phyloP scores from a whole-genome alignment of 768 basidiomycete genomes.

The Russula virescens region DNA sequence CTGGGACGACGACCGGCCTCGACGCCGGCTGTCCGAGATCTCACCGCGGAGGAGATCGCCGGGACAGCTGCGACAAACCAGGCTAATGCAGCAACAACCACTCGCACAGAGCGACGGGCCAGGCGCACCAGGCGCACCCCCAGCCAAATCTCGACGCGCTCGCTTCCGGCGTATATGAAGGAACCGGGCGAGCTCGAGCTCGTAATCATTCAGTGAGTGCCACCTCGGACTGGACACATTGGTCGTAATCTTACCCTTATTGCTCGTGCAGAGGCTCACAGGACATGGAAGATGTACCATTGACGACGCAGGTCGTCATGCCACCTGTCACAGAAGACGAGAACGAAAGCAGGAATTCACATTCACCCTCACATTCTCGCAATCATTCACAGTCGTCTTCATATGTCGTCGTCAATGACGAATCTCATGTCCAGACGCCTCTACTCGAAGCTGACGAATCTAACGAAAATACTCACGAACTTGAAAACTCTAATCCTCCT shows the following conservation, averaged over 20 bases:
- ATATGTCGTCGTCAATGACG: slow-evolving; percentile 18
- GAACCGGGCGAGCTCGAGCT: slow-evolving; percentile 81
- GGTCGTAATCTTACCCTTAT: slow-evolving; percentile 3
- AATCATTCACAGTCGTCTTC: slow-evolving; percentile 16
- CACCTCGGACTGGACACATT: neutral
- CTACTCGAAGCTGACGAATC: slow-evolving; percentile 15
- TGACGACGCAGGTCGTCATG: slow-evolving; percentile 37
- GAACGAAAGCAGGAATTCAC: slow-evolving; percentile 18
- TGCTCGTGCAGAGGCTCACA: slow-evolving; percentile 39
- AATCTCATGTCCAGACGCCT: slow-evolving; percentile 20
- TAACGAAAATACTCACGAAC: slow-evolving; percentile 17
- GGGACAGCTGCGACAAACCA: slow-evolving; percentile 11
- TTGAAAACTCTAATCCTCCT: neutral
- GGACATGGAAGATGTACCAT: slow-evolving; percentile 50
- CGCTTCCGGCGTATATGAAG: slow-evolving; percentile 74
- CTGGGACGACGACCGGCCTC: neutral
- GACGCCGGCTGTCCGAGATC: slow-evolving; percentile 11
- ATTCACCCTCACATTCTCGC: slow-evolving; percentile 23
- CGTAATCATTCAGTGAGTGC: slow-evolving; percentile 51
- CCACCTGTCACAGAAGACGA: slow-evolving; percentile 29
- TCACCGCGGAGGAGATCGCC: slow-evolving; percentile 22
- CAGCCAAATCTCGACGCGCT: slow-evolving; percentile 74
- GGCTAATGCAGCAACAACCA: slow-evolving; percentile 1
- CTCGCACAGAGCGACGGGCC: slow-evolving; percentile 22
- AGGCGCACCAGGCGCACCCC: slow-evolving; percentile 57